Evolutionary conservation across 352 stramenopile species (phyloP), one percentile per base, ranked within the genome.

Genomic region (Phytopythium litorale): DNA sequence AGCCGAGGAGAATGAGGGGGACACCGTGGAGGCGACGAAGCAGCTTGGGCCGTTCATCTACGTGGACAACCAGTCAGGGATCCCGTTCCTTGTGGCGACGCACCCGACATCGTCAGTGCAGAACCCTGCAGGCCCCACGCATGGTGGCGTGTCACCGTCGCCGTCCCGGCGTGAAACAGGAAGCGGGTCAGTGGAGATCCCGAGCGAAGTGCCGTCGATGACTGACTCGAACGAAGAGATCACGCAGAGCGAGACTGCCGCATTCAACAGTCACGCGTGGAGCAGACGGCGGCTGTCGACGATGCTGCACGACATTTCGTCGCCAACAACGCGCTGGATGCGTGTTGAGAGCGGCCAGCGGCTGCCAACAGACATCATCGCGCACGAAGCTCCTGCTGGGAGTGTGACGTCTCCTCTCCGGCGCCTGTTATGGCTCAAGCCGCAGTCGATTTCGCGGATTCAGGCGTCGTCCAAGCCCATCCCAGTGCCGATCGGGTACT

Each of bases 401-500:
- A 90, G 81, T 59, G 80, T 93, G 25, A 91, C 84, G 8, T 91
- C 84, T 4, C 86, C 86, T 13, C 56, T 95, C 15, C 76, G 86
- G 35, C 72, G 86, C 9, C 61, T 95, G 48, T 52, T 95, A 32
- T 93, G 86, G 86, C 63, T 95, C 3, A 88, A 89, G 45, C 84
- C 84, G 7, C 81, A 87, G 63, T 93, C 84, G 23, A 66, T 75
- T 23, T 66, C 65, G 7, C 70, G 74, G 58, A 65, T 49, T 1
- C 45, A 63, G 38, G 71, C 68, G 15, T 72, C 72, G 48, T 78
- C 77, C 0, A 93, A 95, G 56, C 75, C 84, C 7, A 93, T 93
- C 56, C 83, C 85, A 18, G 86, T 95, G n/a, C 86, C 86, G 0
- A 95, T 95, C 58, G 86, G 85, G 19, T 92, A 95, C 62, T 92